phyloP scores from a whole-genome alignment of 2,329 filamentous ascomycete species.

The Hymenoscyphus fraxineus region DNA sequence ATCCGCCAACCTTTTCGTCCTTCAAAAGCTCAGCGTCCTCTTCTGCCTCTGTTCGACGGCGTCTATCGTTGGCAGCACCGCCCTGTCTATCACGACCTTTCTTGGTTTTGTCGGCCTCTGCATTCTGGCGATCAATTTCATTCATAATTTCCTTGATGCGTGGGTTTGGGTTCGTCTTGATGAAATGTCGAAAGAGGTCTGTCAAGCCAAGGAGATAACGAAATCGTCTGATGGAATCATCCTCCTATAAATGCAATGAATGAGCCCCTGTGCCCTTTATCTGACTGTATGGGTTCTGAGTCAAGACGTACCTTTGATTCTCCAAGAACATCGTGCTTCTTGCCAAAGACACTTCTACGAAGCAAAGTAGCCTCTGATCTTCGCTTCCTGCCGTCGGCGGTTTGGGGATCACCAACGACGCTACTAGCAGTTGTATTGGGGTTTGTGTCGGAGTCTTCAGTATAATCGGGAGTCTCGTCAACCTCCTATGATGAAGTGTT shows the following conservation, averaged over 20 bases:
- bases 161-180: slow-evolving; percentile 94
- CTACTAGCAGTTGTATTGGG: slow-evolving; percentile 76
- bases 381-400: slow-evolving; percentile 72
- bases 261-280: neutral
- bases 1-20: slow-evolving; percentile 84
- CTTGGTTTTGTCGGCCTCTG: slow-evolving; percentile 65
- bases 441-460: slow-evolving; percentile 64
- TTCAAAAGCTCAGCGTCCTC: slow-evolving; percentile 87
- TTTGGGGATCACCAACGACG: slow-evolving; percentile 65
- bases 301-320: slow-evolving; percentile 73
- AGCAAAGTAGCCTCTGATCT: slow-evolving; percentile 85
- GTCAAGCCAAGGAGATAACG: slow-evolving; percentile 92
- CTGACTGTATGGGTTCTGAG: neutral
- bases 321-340: slow-evolving; percentile 87
- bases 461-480: slow-evolving; percentile 63
- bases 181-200: slow-evolving; percentile 97
- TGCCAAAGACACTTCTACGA: slow-evolving; percentile 87
- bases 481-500: slow-evolving; percentile 43
- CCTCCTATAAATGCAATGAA: slow-evolving; percentile 56
- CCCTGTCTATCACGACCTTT: slow-evolving; percentile 77
- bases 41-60: slow-evolving; percentile 90
- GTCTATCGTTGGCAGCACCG: slow-evolving; percentile 72
- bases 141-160: slow-evolving; percentile 90
- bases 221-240: slow-evolving; percentile 91
- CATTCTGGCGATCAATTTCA: slow-evolving; percentile 92